Evolutionary conservation across 2,329 filamentous ascomycete species (phyloP).

Genomic region (Colletotrichum magnum): DNA sequence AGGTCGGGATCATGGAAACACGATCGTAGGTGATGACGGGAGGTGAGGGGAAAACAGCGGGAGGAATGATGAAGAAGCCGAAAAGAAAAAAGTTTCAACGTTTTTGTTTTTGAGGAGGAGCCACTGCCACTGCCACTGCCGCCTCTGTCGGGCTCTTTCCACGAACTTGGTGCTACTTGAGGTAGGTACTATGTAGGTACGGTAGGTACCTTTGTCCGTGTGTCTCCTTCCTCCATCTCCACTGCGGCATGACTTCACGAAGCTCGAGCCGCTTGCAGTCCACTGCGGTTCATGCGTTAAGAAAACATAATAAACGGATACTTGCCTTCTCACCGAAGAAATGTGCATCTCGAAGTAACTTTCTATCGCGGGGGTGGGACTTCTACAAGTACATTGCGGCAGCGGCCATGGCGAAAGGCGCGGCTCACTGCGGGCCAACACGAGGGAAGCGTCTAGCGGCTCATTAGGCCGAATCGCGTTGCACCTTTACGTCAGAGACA

Average conservation of each 20-base stretch:
- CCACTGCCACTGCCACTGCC: no score
- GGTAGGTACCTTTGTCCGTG: no score
- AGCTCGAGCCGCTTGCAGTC: constrained; percentile 38
- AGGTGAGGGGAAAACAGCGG: constrained; percentile 8
- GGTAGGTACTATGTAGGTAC: no score
- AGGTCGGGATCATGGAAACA: neutral
- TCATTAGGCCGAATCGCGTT: constrained; percentile 25
- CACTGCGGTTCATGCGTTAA: constrained; percentile 22
- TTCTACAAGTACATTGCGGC: neutral
- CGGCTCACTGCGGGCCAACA: neutral
- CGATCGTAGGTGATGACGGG: neutral
- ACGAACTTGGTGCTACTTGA: no score
- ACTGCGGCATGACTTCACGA: constrained; percentile 34
- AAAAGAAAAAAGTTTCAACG: constrained; percentile 28
- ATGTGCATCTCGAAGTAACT: neutral
- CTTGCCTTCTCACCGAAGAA: neutral
- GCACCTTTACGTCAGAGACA: constrained; percentile 24
- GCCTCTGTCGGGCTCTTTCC: no score
- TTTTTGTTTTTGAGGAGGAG: constrained; percentile 19
- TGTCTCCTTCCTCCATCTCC: neutral
- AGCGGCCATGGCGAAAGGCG: neutral
- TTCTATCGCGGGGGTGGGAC: constrained; percentile 37
- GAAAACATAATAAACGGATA: constrained; percentile 20
- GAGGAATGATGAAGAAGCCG: constrained; percentile 1
- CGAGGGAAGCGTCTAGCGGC: constrained; percentile 12